Evolutionary conservation across 495 filamentous ascomycete species (phyloP).

Genomic region (Pseudotulostoma volvatum): DNA sequence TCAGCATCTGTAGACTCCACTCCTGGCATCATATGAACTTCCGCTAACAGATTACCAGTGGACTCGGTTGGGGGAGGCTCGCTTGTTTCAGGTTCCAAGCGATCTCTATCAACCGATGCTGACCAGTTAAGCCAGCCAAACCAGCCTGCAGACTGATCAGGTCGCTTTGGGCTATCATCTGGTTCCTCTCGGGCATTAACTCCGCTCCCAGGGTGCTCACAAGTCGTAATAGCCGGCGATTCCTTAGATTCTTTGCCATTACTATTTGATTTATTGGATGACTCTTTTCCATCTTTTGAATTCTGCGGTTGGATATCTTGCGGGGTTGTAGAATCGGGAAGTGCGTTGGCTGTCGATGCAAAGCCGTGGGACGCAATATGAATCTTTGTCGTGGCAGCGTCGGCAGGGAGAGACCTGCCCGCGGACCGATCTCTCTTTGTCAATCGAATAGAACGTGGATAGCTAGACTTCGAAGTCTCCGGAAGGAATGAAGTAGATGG

Average conservation of each 20-base stretch:
- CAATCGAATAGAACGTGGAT: conserved; percentile 25
- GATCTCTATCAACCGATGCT: background rate
- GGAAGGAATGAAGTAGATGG: conserved; percentile 19
- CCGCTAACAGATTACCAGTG: no score
- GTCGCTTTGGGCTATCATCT: conserved; percentile 5
- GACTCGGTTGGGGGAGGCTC: no score
- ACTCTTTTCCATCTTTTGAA: no score
- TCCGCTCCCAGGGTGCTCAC: background rate
- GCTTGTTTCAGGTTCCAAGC: no score
- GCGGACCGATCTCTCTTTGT: conserved; percentile 25
- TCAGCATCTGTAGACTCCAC: conserved; percentile 9
- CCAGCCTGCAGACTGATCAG: conserved; percentile 35
- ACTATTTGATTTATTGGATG: no score
- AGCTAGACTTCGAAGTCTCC: conserved; percentile 12
- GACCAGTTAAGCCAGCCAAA: conserved; percentile 38
- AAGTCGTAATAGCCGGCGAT: background rate
- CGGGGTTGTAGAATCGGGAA: background rate
- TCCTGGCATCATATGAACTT: background rate
- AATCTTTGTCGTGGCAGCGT: conserved; percentile 31
- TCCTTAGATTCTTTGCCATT: no score
- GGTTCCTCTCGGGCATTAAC: background rate
- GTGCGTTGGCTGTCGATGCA: conserved; percentile 11
- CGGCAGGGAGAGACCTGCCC: conserved; percentile 30
- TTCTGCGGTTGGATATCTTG: no score
- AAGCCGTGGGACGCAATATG: conserved; percentile 34